Evolutionary conservation across 148 eudicot genomes (phyloP).

Genomic region (Arctostaphylos glauca): DNA sequence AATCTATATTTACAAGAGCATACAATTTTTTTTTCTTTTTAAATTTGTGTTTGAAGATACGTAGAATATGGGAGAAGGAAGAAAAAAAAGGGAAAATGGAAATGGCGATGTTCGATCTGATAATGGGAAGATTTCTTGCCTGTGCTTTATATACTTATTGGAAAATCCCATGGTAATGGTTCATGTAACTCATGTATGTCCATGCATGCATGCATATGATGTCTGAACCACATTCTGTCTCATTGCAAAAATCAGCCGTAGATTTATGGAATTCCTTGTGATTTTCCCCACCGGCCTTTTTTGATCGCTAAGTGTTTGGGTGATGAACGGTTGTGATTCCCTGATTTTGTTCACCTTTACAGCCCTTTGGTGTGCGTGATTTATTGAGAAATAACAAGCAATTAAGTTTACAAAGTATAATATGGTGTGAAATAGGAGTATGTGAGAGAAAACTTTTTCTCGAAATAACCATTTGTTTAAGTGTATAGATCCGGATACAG

Average conservation of each 20-base stretch:
- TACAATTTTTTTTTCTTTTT: background rate
- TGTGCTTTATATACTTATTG: conserved; percentile 21
- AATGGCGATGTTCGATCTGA: conserved; percentile 16
- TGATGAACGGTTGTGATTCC: conserved; percentile 14
- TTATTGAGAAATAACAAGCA: background rate
- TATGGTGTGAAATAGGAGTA: background rate
- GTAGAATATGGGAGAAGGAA: conserved; percentile 3
- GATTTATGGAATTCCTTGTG: conserved; percentile 8
- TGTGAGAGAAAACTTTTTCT: background rate
- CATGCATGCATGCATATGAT: conserved; percentile 4
- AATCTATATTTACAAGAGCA: background rate
- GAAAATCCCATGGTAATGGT: background rate
- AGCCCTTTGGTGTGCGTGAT: background rate
- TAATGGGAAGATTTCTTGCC: conserved; percentile 15
- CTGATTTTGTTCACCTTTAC: background rate
- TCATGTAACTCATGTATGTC: conserved; percentile 1
- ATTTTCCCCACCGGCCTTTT: background rate
- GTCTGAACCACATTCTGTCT: conserved; percentile 1
- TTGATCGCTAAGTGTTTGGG: background rate
- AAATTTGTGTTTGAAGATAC: background rate
- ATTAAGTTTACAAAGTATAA: background rate
- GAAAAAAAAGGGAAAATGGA: background rate
- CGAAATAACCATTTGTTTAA: no score
- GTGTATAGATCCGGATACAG: no score
- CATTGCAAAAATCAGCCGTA: background rate